phyloP scores from a whole-genome alignment of 371 early-diverging fungal species.

The Mucor circinelloides region DNA sequence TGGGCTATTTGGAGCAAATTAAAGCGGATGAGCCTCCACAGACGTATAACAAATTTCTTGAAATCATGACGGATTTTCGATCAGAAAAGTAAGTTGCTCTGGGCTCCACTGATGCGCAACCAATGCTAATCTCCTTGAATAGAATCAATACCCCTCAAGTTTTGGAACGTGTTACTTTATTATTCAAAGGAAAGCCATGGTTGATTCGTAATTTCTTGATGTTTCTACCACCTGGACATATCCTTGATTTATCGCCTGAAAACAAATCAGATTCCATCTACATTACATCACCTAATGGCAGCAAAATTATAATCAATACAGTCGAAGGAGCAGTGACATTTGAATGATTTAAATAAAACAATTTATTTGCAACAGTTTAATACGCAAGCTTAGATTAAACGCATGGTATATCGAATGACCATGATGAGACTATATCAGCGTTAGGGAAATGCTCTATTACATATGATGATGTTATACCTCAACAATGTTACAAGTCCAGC shows the following conservation, averaged over 20 bases:
- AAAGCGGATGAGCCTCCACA: slow-evolving; percentile 22
- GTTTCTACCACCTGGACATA: slow-evolving; percentile 41
- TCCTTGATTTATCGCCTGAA: slow-evolving; percentile 30
- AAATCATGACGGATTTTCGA: slow-evolving; percentile 34
- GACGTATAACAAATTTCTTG: slow-evolving; percentile 26
- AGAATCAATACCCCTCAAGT: slow-evolving; percentile 43
- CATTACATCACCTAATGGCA: slow-evolving; percentile 33
- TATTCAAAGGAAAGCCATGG: slow-evolving; percentile 37
- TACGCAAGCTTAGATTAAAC: slow-evolving; percentile 10
- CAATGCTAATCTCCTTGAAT: neutral
- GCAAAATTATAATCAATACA: slow-evolving; percentile 34
- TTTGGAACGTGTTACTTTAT: slow-evolving; percentile 33
- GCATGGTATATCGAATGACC: slow-evolving; percentile 30
- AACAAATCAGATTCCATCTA: slow-evolving; percentile 25
- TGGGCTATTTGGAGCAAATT: slow-evolving; percentile 34
- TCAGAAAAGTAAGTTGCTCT: slow-evolving; percentile 27
- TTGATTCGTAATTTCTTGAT: slow-evolving; percentile 38
- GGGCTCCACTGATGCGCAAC: neutral
- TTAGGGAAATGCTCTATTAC: neutral
- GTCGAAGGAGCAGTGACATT: slow-evolving; percentile 24
- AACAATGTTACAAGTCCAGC: slow-evolving; percentile 58
- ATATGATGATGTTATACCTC: slow-evolving; percentile 35
- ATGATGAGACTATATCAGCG: slow-evolving; percentile 25
- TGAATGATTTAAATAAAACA: slow-evolving; percentile 12
- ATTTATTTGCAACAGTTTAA: neutral